phyloP scores from a whole-genome alignment of 495 filamentous ascomycete genomes.

The Tuber melanosporum region DNA sequence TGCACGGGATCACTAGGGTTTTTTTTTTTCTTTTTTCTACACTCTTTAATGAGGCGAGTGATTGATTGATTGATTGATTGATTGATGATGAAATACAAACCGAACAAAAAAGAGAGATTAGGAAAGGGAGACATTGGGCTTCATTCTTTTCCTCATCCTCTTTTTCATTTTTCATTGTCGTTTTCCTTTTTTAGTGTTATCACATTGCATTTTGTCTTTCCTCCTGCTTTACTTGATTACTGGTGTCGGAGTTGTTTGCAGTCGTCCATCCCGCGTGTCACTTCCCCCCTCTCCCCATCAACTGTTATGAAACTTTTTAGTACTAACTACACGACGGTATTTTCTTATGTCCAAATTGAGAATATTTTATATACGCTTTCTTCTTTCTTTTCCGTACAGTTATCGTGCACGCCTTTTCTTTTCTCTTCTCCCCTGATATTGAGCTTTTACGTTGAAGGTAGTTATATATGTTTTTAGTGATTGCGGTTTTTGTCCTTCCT shows the following conservation, averaged over 20 bases:
- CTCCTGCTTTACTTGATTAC: not conserved
- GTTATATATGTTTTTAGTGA: conserved; percentile 1
- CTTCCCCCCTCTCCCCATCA: not conserved
- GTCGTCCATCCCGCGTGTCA: not conserved
- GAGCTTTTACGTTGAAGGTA: not conserved
- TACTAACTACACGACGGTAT: not conserved
- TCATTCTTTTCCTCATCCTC: conserved; percentile 3
- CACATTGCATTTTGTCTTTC: not conserved
- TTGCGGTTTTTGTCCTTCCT: not conserved
- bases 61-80: not conserved
- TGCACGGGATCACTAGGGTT: not conserved
- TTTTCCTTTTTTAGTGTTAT: not conserved
- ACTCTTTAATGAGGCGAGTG: not conserved
- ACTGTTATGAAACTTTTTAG: not conserved
- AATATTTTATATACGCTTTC: conserved; percentile 4
- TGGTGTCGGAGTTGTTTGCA: not conserved
- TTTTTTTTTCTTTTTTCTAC: not conserved
- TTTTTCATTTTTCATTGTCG: not conserved
- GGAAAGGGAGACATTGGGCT: not conserved
- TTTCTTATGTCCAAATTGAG: conserved; percentile 6
- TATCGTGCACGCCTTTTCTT: conserved; percentile 10
- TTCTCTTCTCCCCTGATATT: conserved; percentile 8
- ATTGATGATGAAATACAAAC: not conserved
- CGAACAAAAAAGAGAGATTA: not conserved
- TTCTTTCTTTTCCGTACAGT: conserved; percentile 10